Evolutionary conservation across 805 yeast genomes (phyloP), one percentile per base, ranked within the genome.

Genomic region (Candida coquimbonensis): DNA sequence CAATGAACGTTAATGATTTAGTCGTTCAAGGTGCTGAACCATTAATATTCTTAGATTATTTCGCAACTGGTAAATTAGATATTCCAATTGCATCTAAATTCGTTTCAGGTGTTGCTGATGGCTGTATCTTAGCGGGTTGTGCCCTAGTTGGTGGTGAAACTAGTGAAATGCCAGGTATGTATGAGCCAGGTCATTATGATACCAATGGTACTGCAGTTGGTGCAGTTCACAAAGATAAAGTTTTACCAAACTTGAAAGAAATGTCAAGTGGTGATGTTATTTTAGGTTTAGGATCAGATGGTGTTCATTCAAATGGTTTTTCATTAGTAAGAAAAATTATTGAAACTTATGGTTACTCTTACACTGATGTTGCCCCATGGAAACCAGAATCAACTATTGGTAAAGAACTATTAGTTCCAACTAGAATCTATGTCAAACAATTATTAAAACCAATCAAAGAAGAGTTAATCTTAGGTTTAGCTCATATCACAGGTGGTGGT

Each of bases 11-110:
- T 37, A 93, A 93, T 62, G 99, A 93, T 67, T 75, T 93, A 59
- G 88, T 93, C 46, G 99, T 93, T 19, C 99, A 95, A 73, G 99
- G 99, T 62, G 99, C 99, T 32, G 99, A 93, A 67, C 97, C 99
- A 42, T 74, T 93, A 57, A 76, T 93, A 63, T 93, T 93, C 72
- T 75, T 93, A 54, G 99, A 93, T 69, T 93, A 93, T 70, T 93
- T 85, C 67, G 99, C 99, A 16, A 86, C 95, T 48, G 96, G 96
- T 43, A 83, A 87, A 61, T 76, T 93, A 49, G 96, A 90, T 56
- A 79, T 90, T 51, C 68, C 75, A 47, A 75, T 87, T 38, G 96
- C 98, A 7, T 82, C 93, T 25, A 82, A 80, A 54, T 93, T 93
- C 56, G 98, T 93, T 35, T 72, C 78, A 50, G 98, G 99, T 67